Evolutionary conservation across 306 rosid genomes (phyloP), one percentile per base, ranked within the genome.

Genomic region (Corylus avellana): DNA sequence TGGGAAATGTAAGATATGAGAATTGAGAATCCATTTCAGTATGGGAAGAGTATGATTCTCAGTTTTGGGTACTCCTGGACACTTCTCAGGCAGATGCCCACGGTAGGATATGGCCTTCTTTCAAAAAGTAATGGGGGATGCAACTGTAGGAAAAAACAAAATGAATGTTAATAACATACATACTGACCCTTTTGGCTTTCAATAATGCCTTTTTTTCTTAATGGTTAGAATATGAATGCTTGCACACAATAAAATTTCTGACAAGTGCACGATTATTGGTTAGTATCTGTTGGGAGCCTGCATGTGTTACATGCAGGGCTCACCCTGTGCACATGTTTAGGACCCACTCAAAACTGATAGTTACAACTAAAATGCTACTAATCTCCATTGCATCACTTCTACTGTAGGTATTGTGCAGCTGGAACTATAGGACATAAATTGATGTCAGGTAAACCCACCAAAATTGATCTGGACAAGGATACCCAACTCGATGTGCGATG

Each of bases 351-450:
- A 11, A 67, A 67, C 27, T 18, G 51, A 67, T 67, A 7, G 7
- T 67, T 42, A 37, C 22, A 29, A 32, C 7, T 5, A 20, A 20
- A 63, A 13, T 42, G 51, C 29, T 68, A 3, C 3, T 32, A 50
- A n/a, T 69, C 32, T 70, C 46, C 55, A 11, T 56, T 50, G 37
- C 44, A 35, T 25, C 74, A 70, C 72, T 73, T 55, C 82, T 35
- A 32, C 74, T 85, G 81, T 77, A 92, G 98, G 85, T 95, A 90
- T 73, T 92, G 95, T 73, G 83, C 88, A 44, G 91, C 96, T 80
- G 98, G 97, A 82, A 91, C 98, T 66, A 47, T 95, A 78, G 98
- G 98, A 62, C 96, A 92, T 85, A 92, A 84, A 81, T 81, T 95
- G 84, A 90, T 82, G 90, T 87, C 98, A 17, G 94, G 97, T 46